Percentiles rank a stretch among this genome's conserved stretches.
Conservation (phyloP, 2,329 filamentous ascomycete species). For the Diplocarpon rosae region DNA sequence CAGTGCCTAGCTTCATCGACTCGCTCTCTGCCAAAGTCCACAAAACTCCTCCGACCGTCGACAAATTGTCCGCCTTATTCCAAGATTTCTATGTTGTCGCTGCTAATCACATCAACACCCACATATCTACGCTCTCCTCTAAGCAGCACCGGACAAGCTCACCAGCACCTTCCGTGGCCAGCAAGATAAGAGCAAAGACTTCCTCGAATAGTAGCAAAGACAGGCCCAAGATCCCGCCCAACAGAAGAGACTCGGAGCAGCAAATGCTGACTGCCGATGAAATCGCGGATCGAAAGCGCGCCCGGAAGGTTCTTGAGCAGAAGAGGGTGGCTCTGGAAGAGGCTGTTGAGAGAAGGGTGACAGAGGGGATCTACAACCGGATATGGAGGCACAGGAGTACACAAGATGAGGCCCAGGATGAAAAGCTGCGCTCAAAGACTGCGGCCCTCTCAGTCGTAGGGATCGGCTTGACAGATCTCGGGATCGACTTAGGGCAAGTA, state of each 20-base stretch:
- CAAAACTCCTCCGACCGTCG: conserved; percentile 70
- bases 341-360: conserved; percentile 76
- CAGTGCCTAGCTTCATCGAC: conserved; percentile 64
- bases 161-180: conserved; percentile 41
- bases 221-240: conserved; percentile 33
- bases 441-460: conserved; percentile 84
- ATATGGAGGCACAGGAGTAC: conserved; percentile 89
- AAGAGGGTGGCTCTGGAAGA: conserved; percentile 76
- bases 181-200: conserved; percentile 44
- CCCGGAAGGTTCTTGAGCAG: conserved; percentile 64
- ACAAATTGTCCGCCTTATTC: conserved; percentile 74
- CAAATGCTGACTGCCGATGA: conserved; percentile 90
- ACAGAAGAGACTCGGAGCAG: conserved; percentile 39
- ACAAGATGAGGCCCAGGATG: conserved; percentile 88
- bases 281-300: conserved; percentile 67
- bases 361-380: conserved; percentile 73
- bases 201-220: conserved; percentile 43
- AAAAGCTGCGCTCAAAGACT: conserved; percentile 88
- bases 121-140: conserved; percentile 70
- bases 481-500: conserved; percentile 57
- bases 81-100: conserved; percentile 87
- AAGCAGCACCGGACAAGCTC: conserved; percentile 60
- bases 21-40: conserved; percentile 81
- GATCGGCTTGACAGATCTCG: conserved; percentile 77
- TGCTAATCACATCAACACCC: conserved; percentile 72